phyloP scores from a whole-genome alignment of 331 rosid genomes.

The Ulmus americana region DNA sequence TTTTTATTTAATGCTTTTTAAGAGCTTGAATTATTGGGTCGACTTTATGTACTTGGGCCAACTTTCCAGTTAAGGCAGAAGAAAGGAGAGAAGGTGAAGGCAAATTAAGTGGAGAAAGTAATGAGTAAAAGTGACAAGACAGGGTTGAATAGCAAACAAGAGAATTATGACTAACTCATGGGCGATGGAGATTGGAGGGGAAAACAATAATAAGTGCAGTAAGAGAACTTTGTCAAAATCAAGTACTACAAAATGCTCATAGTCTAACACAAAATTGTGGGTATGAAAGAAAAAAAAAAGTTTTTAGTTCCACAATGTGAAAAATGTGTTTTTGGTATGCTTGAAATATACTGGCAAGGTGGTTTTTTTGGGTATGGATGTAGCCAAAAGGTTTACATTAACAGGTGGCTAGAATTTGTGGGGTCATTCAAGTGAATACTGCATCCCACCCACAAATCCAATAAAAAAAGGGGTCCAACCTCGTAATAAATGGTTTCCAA shows the following conservation, averaged over 20 bases:
- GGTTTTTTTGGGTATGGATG: background rate
- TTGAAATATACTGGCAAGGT: background rate
- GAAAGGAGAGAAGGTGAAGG: background rate
- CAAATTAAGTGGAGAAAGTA: conserved; percentile 7
- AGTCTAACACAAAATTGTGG: conserved; percentile 15
- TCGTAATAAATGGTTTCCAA: background rate
- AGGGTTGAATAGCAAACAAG: conserved; percentile 13
- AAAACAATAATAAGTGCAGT: background rate
- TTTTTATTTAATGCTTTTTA: no score
- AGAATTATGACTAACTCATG: conserved; percentile 12
- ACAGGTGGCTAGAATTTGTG: conserved; percentile 1
- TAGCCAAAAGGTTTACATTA: background rate
- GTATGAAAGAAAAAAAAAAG: background rate
- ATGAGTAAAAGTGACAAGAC: background rate
- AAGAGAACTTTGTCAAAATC: background rate
- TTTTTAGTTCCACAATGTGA: background rate
- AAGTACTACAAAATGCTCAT: conserved; percentile 14
- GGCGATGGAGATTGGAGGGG: background rate
- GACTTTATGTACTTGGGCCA: background rate
- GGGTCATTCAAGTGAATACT: conserved; percentile 10
- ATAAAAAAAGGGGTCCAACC: background rate
- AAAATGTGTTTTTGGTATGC: conserved; percentile 9
- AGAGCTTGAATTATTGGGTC: background rate
- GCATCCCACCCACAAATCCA: background rate
- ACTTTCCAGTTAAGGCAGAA: background rate